Base-by-base conservation (phyloP, 768 basidiomycete genomes). In the Lentinula sp. region DNA sequence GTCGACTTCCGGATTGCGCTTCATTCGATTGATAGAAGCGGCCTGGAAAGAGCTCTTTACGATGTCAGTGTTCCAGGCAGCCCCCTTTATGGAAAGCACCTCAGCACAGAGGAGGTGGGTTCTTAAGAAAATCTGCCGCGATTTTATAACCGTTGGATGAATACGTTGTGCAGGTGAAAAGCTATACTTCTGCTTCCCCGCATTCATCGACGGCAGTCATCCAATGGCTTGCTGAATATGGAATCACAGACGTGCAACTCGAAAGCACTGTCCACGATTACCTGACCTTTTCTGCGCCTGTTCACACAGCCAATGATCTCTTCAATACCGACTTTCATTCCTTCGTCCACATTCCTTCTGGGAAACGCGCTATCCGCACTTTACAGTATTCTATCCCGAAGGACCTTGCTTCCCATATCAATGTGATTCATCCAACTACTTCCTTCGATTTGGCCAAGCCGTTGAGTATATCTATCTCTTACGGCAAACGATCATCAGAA, bases 1-100 rank as follows among this genome's bases (percentile, higher is more conserved):
- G 65, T 76, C 35, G 62, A 66, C 33, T 64, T 76, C n/a, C 71
- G 70, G 48, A 70, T 76, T 50, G 73, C 68, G 16, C 68, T 76
- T 50, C 64, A 62, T 9, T 69, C 70, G 55, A 64, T 63, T 48
- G 56, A 74, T 63, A 63, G 65, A 12, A 57, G 53, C 10, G 75
- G 72, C 1, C 67, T 76, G 15, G 68, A 71, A 61, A 65, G 64
- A 20, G 68, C 68, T 10, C 62, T 76, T 4, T 66, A 69, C 51
- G 70, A 68, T 49, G 72, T 73, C 55, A 72, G 71, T 51, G 68
- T 67, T 6, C 74, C 74, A 9, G 62, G 61, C 5, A 73, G 67
- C 54, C 48, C 59, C 20, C 57, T 58, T 45, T 74, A 71, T 61
- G 66, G 71, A 8, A 61, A 73, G 50, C 68, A 73, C 50, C 64